These are phyloP conservation scores for Thymus mandschuricus DNA, from an alignment of 257 asterid genomes.

Conservation along the genomic window DNA sequence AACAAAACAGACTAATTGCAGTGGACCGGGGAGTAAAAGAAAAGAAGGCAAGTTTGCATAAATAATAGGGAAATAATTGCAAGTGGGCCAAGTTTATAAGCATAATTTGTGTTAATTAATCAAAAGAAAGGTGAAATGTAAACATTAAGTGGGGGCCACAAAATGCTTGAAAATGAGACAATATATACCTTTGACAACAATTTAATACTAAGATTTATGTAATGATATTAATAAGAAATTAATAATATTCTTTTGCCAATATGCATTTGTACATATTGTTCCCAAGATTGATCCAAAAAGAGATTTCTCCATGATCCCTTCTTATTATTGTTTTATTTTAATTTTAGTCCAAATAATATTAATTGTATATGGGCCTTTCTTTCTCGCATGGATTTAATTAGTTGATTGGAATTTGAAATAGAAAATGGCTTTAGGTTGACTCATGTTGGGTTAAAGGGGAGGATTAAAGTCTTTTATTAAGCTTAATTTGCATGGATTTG, in stretches of 20 bases:
- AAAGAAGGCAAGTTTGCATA: no score
- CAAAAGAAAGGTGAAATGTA: slow-evolving; percentile 39
- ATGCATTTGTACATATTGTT: slow-evolving; percentile 30
- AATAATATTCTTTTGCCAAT: slow-evolving; percentile 26
- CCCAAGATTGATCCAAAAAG: slow-evolving; percentile 10
- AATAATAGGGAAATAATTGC: neutral
- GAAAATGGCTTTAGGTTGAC: neutral
- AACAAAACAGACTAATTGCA: no score
- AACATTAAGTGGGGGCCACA: slow-evolving; percentile 36
- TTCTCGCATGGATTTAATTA: neutral
- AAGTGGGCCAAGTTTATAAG: slow-evolving; percentile 14
- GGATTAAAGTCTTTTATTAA: neutral
- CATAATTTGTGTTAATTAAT: slow-evolving; percentile 6
- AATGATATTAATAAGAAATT: slow-evolving; percentile 1
- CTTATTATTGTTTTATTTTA: neutral
- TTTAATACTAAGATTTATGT: neutral
- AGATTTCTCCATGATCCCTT: neutral
- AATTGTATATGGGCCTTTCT: neutral
- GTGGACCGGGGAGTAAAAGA: no score
- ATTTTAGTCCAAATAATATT: neutral
- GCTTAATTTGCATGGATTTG: no score
- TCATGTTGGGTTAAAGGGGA: neutral
- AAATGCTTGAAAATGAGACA: slow-evolving; percentile 40
- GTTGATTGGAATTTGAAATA: neutral
- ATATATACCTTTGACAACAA: slow-evolving; percentile 37